Base-by-base conservation (phyloP, 148 eudicot species). In the Cornus florida region DNA sequence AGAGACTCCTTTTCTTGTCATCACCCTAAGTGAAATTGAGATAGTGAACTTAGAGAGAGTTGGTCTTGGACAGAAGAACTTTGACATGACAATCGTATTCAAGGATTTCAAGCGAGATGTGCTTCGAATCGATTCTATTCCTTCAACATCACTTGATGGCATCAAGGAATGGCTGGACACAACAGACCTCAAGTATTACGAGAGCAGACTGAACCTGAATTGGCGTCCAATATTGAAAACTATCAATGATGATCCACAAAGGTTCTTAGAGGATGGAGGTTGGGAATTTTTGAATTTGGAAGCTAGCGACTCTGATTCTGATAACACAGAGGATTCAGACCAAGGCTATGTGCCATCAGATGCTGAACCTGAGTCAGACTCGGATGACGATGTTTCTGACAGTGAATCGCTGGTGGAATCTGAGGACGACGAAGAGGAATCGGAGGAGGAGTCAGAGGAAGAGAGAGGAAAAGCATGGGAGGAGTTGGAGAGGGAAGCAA, bases 261-360 rank as follows among this genome's bases (percentile, higher is more conserved):
- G 82, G 75, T 95, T 95, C 68, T 79, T 95, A 2, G 97, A 92
- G 10, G 97, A 92, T 16, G 97, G 97, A 41, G 98, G 98, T 5
- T 95, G 98, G 98, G 98, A 95, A 77, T 95, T 95, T 64, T 78
- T 95, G 86, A 95, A 95, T 59, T 75, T 93, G 90, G 98, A 95
- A 76, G 98, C 88, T 22, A 86, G 89, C 19, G 97, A 95, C 65
- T 91, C 98, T 0, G 98, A 95, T 31, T 87, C 97, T 38, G 97
- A 88, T 0, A 75, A 84, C 31, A 89, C 98, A 1, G 83, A 85
- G 81, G 98, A 92, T 69, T 93, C 98, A 0, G 98, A 95, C 77
- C 88, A 93, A 80, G 97, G 92, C 7, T 95, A 95, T 39, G 92
- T 86, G 80, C 97, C 98, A 10, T 91, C 98, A 1, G 98, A 95